Percentiles rank a stretch among this genome's conserved stretches.
Conservation (phyloP, 441 rosid species). For the Pelargonium australe region DNA sequence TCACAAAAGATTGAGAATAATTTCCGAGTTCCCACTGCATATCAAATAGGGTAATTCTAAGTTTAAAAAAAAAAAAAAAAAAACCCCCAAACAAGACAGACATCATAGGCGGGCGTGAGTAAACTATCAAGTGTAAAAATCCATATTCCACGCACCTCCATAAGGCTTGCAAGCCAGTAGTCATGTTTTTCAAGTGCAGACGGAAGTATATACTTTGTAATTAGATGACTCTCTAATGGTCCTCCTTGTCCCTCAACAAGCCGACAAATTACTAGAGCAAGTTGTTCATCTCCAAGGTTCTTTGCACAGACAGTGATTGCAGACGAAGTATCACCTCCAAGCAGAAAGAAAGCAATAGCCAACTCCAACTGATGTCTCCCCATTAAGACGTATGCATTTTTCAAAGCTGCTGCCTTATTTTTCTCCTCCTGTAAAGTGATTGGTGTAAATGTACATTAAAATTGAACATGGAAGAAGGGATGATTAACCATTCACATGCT, state of each 20-base stretch:
- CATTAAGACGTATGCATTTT: conserved; percentile 95
- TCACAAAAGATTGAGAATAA: conserved; percentile 54
- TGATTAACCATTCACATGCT: not conserved
- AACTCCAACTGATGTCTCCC: conserved; percentile 91
- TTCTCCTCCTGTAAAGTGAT: conserved; percentile 67
- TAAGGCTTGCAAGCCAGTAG: conserved; percentile 79
- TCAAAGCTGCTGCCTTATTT: conserved; percentile 89
- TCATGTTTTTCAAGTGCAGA: conserved; percentile 66
- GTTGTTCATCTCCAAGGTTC: conserved; percentile 93
- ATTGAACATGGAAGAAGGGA: not conserved
- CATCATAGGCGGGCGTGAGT: not conserved
- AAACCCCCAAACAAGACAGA: conserved; percentile 4
- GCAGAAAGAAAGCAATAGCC: conserved; percentile 88
- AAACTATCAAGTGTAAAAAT: conserved; percentile 22
- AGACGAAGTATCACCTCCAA: conserved; percentile 89
- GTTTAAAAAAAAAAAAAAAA: not conserved
- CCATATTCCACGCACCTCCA: conserved; percentile 52
- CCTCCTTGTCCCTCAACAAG: conserved; percentile 83
- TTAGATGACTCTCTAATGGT: conserved; percentile 56
- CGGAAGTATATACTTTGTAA: conserved; percentile 67
- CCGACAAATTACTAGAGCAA: conserved; percentile 82
- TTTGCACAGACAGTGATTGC: conserved; percentile 80
- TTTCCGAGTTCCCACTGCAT: conserved; percentile 92
- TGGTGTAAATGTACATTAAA: conserved; percentile 16
- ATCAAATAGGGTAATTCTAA: conserved; percentile 25